These are phyloP conservation scores for Garcia nutans DNA, from an alignment of 345 rosid genomes.

Conservation along the genomic window DNA sequence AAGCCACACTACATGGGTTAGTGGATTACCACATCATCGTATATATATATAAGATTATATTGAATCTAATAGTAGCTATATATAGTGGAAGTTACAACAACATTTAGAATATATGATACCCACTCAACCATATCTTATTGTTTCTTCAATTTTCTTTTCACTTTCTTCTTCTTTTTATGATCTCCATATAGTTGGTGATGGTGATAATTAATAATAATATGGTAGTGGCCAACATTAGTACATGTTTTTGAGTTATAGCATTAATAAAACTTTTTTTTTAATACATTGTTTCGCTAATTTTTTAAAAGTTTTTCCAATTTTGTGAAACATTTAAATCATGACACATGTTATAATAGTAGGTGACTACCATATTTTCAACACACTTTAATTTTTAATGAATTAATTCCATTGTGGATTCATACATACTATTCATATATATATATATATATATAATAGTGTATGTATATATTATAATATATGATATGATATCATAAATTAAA, in stretches of 20 bases:
- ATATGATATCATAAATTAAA: background rate
- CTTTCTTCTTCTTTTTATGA: background rate
- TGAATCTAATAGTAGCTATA: conserved; percentile 4
- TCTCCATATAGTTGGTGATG: background rate
- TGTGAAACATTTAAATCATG: no score
- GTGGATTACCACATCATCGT: conserved; percentile 15
- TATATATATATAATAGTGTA: no score
- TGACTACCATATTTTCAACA: background rate
- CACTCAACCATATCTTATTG: background rate
- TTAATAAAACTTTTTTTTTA: no score
- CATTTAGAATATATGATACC: conserved; percentile 4
- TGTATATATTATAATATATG: no score
- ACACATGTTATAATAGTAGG: no score
- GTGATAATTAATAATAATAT: background rate
- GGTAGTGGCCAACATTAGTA: background rate
- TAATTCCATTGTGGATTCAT: background rate
- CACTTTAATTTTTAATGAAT: no score
- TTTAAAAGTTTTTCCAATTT: no score
- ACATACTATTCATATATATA: background rate
- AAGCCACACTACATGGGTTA: background rate
- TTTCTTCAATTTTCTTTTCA: background rate
- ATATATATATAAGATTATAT: background rate
- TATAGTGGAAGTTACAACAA: conserved; percentile 10
- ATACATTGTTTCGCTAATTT: no score
- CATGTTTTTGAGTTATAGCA: conserved; percentile 1